Evolutionary conservation across 2,329 filamentous ascomycete genomes (phyloP).

Genomic region (Phialemonium atrogriseum): DNA sequence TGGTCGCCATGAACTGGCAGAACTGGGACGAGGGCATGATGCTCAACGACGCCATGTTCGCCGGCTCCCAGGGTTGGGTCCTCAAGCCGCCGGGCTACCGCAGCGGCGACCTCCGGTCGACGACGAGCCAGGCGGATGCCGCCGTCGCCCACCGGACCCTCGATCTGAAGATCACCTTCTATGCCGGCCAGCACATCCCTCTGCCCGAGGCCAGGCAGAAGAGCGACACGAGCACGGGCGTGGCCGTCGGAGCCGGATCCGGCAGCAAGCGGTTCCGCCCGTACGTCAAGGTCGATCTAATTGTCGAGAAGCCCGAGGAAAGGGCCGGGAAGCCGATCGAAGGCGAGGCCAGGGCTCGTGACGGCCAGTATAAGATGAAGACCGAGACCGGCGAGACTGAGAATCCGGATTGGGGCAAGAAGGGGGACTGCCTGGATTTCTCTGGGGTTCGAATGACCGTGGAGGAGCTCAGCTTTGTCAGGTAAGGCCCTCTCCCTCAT

Average conservation of each 20-base stretch:
- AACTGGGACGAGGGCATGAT: slow-evolving; percentile 91
- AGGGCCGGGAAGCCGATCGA: slow-evolving; percentile 21
- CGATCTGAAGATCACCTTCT: slow-evolving; percentile 61
- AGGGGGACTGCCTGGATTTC: slow-evolving; percentile 50
- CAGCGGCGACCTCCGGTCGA: slow-evolving; percentile 31
- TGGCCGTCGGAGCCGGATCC: slow-evolving; percentile 35
- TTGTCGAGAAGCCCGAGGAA: slow-evolving; percentile 56
- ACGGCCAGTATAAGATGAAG: slow-evolving; percentile 50
- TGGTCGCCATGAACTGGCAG: slow-evolving; percentile 98
- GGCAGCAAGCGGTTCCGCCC: slow-evolving; percentile 53
- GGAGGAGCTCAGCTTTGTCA: slow-evolving; percentile 63
- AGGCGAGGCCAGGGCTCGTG: slow-evolving; percentile 13
- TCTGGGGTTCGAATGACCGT: slow-evolving; percentile 49
- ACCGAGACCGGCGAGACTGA: slow-evolving; percentile 47
- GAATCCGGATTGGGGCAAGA: slow-evolving; percentile 53
- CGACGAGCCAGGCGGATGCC: no score
- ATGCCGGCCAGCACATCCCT: slow-evolving; percentile 69
- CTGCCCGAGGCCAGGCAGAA: slow-evolving; percentile 36
- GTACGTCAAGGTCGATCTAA: slow-evolving; percentile 70
- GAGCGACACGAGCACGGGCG: slow-evolving; percentile 7
- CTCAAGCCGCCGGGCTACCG: slow-evolving; percentile 74
- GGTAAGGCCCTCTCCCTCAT: slow-evolving; percentile 40
- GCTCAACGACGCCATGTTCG: slow-evolving; percentile 97
- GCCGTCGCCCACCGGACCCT: slow-evolving; percentile 45
- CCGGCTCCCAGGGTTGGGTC: slow-evolving; percentile 74